A percentile compares a stretch with the other conserved stretches of the same genome.
phyloP scores from a whole-genome alignment of 164 flowering plant species.

The Sextonia rubra region DNA sequence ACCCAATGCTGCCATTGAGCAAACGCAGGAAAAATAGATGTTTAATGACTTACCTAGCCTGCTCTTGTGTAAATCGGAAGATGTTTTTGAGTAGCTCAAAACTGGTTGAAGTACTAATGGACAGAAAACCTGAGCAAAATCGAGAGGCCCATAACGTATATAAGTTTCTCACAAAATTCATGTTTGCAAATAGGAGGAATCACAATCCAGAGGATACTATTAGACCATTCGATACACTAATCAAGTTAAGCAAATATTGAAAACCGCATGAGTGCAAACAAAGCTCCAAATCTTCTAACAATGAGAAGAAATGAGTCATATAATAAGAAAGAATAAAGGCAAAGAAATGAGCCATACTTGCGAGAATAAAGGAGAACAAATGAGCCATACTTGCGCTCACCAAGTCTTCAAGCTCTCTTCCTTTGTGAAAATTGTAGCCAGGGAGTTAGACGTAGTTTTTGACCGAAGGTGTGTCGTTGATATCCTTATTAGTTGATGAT shows the following conservation, averaged over 20 bases:
- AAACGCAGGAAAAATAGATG: neutral
- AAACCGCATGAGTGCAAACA: slow-evolving; percentile 27
- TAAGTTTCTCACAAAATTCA: slow-evolving; percentile 29
- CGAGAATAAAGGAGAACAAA: no score
- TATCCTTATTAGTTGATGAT: no score
- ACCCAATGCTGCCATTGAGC: neutral
- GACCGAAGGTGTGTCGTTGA: no score
- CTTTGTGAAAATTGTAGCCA: no score
- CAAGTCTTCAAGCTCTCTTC: no score
- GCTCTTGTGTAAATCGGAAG: slow-evolving; percentile 22
- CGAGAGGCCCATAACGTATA: slow-evolving; percentile 26
- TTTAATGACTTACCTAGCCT: slow-evolving; percentile 23
- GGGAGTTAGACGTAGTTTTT: no score
- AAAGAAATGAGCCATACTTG: no score
- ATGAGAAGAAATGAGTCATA: no score
- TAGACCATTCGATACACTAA: slow-evolving; percentile 26
- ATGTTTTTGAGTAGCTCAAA: slow-evolving; percentile 13
- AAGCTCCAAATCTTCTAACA: no score
- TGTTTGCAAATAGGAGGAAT: slow-evolving; percentile 31
- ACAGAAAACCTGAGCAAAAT: slow-evolving; percentile 26
- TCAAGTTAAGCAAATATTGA: slow-evolving; percentile 28
- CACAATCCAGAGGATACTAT: slow-evolving; percentile 18
- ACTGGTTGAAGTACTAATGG: slow-evolving; percentile 27
- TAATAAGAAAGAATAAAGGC: no score
- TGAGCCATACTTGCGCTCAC: no score